Percentiles rank a stretch among this genome's conserved stretches.
Conservation (phyloP, 306 rosid species). For the Fagus crenata region DNA sequence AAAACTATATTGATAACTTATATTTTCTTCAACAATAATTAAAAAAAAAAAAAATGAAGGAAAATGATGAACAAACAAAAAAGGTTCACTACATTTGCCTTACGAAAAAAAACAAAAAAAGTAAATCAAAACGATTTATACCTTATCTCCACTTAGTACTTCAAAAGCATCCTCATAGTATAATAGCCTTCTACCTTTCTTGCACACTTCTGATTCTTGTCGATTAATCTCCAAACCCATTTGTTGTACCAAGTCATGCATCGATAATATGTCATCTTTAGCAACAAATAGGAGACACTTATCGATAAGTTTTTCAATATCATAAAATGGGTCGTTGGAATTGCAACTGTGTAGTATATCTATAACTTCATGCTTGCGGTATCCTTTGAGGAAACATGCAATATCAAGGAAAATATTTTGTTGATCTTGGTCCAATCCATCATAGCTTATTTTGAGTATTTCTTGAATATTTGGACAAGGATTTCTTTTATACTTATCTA, state of each 20-base stretch:
- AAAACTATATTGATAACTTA: too few relatives aligned
- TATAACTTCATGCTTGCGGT: background rate
- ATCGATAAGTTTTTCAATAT: constrained; percentile 26
- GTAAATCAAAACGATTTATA: background rate
- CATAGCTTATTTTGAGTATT: constrained; percentile 30
- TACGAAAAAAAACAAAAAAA: background rate
- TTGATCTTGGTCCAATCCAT: constrained; percentile 21
- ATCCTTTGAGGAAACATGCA: constrained; percentile 45
- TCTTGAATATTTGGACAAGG: constrained; percentile 14
- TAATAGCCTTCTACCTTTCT: constrained; percentile 38
- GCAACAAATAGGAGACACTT: constrained; percentile 29
- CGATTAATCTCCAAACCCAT: constrained; percentile 39
- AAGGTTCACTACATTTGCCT: background rate
- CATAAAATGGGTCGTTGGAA: constrained; percentile 1
- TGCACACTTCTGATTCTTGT: constrained; percentile 18
- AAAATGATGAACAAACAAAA: too few relatives aligned
- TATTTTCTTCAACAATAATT: too few relatives aligned
- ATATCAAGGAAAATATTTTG: constrained; percentile 35
- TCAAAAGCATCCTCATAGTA: constrained; percentile 34
- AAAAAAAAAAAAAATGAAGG: too few relatives aligned
- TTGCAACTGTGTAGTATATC: constrained; percentile 13
- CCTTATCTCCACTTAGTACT: constrained; percentile 7
- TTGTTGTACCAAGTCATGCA: constrained; percentile 47
- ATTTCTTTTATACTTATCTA: constrained; percentile 15
- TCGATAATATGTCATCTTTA: background rate